A percentile compares a stretch with the other conserved stretches of the same genome.
These are phyloP conservation scores for Bipolaris sorokiniana DNA, from an alignment of 2,329 filamentous ascomycete species.

Conservation along the genomic window DNA sequence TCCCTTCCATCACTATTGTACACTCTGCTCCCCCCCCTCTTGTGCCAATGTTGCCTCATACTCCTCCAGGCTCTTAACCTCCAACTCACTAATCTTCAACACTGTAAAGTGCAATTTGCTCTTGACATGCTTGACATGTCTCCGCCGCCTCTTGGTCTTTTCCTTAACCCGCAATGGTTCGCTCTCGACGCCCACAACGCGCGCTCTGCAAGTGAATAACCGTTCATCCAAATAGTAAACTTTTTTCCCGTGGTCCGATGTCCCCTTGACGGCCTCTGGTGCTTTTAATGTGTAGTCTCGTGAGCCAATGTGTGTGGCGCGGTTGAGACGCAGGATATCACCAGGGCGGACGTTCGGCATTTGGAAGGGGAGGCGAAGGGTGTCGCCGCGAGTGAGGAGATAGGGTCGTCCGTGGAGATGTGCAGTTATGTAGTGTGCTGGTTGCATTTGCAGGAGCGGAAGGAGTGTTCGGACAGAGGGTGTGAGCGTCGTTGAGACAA, in stretches of 20 bases:
- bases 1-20: constrained; percentile 5
- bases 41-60: constrained; percentile 50
- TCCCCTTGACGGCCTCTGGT: constrained; percentile 39
- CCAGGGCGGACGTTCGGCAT: constrained; percentile 66
- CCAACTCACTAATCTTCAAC: constrained; percentile 81
- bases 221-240: constrained; percentile 75
- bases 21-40: constrained; percentile 7
- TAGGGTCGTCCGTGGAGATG: constrained; percentile 82
- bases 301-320: constrained; percentile 80
- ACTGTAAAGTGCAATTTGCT: constrained; percentile 94
- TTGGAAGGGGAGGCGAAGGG: constrained; percentile 57
- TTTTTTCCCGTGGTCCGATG: constrained; percentile 43
- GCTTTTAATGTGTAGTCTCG: constrained; percentile 86
- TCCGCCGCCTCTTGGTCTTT: constrained; percentile 69
- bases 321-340: constrained; percentile 85
- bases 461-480: constrained; percentile 67
- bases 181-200: constrained; percentile 82
- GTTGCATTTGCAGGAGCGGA: constrained; percentile 74
- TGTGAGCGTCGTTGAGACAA: constrained; percentile 52
- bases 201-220: constrained; percentile 83
- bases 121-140: constrained; percentile 72
- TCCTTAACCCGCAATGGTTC: constrained; percentile 63
- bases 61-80: constrained; percentile 65
- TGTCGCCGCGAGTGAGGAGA: constrained; percentile 69
- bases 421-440: constrained; percentile 76